These are phyloP conservation scores for Panus rudis DNA, from an alignment of 768 basidiomycete genomes.

Conservation along the genomic window DNA sequence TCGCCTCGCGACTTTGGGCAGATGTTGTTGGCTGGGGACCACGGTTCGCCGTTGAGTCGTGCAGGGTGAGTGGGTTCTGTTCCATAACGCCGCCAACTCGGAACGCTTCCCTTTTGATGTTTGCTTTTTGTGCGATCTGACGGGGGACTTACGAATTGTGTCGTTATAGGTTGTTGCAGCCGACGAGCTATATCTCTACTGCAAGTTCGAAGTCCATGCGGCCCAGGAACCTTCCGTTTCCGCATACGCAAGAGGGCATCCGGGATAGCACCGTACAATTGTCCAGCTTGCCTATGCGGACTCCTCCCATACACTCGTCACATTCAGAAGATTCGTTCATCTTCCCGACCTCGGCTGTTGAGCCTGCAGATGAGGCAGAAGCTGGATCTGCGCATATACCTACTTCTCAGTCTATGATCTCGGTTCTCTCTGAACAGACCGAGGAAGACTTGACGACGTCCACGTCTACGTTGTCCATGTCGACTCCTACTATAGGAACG, in stretches of 20 bases:
- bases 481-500: no score
- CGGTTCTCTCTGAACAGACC: conserved; percentile 8
- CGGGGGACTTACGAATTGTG: conserved; percentile 2
- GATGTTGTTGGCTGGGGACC: conserved; percentile 7
- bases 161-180: conserved; percentile 45
- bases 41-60: conserved; percentile 21
- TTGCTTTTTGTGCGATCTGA: not conserved
- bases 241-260: conserved; percentile 59
- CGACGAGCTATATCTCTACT: conserved; percentile 37
- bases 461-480: conserved; percentile 14
- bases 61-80: conserved; percentile 21
- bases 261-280: conserved; percentile 61
- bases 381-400: not conserved
- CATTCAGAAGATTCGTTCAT: conserved; percentile 31
- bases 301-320: conserved; percentile 9
- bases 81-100: no score
- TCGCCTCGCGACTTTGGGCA: conserved; percentile 18
- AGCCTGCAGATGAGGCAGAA: not conserved
- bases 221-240: conserved; percentile 15
- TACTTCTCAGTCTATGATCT: conserved; percentile 10
- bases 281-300: conserved; percentile 35
- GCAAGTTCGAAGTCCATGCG: conserved; percentile 16
- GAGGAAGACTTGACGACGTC: conserved; percentile 16
- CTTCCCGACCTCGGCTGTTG: conserved; percentile 25
- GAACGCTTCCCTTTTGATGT: no score